Evolutionary conservation across 1,139 yeast genomes (phyloP), one percentile per base, ranked within the genome.

Genomic region (Kurtzmaniella natalensis): DNA sequence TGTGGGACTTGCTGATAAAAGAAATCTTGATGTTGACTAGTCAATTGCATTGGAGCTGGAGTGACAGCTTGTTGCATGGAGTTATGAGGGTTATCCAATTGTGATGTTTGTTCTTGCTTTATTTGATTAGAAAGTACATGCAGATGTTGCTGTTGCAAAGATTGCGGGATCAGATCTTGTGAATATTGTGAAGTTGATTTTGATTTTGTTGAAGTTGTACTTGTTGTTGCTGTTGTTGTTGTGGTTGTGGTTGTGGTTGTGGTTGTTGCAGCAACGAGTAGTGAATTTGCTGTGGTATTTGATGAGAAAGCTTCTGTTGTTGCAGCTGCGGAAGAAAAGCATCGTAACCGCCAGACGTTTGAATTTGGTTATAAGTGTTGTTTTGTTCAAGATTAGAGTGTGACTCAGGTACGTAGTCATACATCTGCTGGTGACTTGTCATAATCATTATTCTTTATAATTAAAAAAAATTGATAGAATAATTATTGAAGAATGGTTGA

Each of bases 21-120:
- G 10, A 23, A 5, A n/a, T 23, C 26, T 23, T 23, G 61, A 56
- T 4, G 50, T 44, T 36, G 59, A 57, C 14, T 23, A 5, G 5
- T 7, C 7, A 23, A 16, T 11, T 23, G 26, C 11, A 23, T 11
- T 4, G 26, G 16, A 23, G 26, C 15, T 16, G 11, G 26, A 16
- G n/a, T n/a, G n/a, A n/a, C n/a, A n/a, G n/a, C n/a, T n/a, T n/a
- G n/a, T n/a, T n/a, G n/a, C n/a, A n/a, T n/a, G 26, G 14, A 23
- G 11, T 7, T 23, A n/a, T 5, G 26, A 8, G 11, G 16, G 3
- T n/a, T n/a, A n/a, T n/a, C n/a, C n/a, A n/a, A n/a, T n/a, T n/a
- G n/a, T n/a, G n/a, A n/a, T n/a, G n/a, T n/a, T n/a, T n/a, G n/a
- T n/a, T n/a, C n/a, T n/a, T n/a, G n/a, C n/a, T n/a, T n/a, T n/a